phyloP scores from a whole-genome alignment of 306 rosid genomes.

The Cicer pinnatifidum region DNA sequence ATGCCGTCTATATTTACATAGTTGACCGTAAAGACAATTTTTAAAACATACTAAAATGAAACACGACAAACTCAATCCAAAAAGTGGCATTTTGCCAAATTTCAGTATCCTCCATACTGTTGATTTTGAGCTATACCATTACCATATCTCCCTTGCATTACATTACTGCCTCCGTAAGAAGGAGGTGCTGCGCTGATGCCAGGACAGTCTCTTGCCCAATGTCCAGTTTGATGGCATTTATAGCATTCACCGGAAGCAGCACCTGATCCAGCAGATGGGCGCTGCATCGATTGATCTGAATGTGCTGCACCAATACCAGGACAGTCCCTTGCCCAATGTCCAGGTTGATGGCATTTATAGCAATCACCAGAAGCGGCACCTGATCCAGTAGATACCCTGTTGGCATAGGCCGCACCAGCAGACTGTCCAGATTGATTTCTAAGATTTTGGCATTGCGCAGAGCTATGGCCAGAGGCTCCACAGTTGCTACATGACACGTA shows the following conservation, averaged over 20 bases:
- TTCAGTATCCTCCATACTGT: conserved; percentile 55
- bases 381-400: conserved; percentile 53
- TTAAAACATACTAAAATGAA: conserved; percentile 24
- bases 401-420: conserved; percentile 54
- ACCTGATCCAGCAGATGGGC: conserved; percentile 48
- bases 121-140: conserved; percentile 55
- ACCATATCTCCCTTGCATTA: conserved; percentile 61
- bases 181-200: conserved; percentile 40
- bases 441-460: conserved; percentile 63
- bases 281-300: conserved; percentile 14
- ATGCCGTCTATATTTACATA: conserved; percentile 40
- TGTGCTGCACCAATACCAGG: conserved; percentile 57
- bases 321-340: conserved; percentile 89
- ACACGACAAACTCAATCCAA: neutral
- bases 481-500: conserved; percentile 64
- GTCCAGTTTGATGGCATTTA: conserved; percentile 83
- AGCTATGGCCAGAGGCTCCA: conserved; percentile 75
- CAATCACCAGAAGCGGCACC: conserved; percentile 59
- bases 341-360: conserved; percentile 79
- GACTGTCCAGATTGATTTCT: conserved; percentile 52
- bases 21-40: neutral
- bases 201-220: conserved; percentile 89
- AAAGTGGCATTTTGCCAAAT: conserved; percentile 2
- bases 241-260: conserved; percentile 64
- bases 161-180: conserved; percentile 16